phyloP scores from a whole-genome alignment of 352 stramenopile genomes.

The Blastocystis sp. region DNA sequence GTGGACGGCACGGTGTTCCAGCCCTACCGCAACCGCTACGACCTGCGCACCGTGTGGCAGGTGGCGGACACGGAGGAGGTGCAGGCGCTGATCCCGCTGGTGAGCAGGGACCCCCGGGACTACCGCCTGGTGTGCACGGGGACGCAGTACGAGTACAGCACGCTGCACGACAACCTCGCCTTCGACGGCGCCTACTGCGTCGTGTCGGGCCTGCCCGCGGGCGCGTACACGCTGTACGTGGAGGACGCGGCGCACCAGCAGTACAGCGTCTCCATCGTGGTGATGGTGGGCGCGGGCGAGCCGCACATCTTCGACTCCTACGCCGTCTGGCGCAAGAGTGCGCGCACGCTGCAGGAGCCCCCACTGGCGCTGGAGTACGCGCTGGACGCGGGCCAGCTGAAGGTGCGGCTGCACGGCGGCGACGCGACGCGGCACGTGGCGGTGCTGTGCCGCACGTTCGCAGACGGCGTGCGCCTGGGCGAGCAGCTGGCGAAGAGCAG shows the following conservation, averaged over 20 bases:
- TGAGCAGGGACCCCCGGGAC: background rate
- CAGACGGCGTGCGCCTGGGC: background rate
- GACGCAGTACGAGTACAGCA: background rate
- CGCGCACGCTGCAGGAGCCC: background rate
- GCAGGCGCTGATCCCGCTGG: constrained; percentile 40
- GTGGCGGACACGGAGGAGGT: background rate
- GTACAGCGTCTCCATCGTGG: background rate
- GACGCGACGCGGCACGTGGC: background rate
- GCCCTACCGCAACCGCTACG: background rate
- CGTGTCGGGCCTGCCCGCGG: background rate
- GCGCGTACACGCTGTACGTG: background rate
- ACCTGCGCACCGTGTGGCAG: background rate
- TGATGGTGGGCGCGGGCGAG: background rate
- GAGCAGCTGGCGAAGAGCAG: background rate
- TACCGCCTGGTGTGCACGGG: constrained; percentile 20
- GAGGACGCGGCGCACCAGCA: background rate
- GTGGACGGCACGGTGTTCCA: background rate
- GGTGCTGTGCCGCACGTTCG: constrained; percentile 22
- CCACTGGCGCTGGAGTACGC: constrained; percentile 2
- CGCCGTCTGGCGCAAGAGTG: background rate
- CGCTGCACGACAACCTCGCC: background rate
- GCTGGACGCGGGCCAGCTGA: background rate
- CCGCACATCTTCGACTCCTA: no score
- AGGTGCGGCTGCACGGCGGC: constrained; percentile 5
- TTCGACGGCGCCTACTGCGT: background rate